These are phyloP conservation scores for Talaromyces marneffei DNA, from an alignment of 2,329 filamentous ascomycete genomes.

Conservation along the genomic window DNA sequence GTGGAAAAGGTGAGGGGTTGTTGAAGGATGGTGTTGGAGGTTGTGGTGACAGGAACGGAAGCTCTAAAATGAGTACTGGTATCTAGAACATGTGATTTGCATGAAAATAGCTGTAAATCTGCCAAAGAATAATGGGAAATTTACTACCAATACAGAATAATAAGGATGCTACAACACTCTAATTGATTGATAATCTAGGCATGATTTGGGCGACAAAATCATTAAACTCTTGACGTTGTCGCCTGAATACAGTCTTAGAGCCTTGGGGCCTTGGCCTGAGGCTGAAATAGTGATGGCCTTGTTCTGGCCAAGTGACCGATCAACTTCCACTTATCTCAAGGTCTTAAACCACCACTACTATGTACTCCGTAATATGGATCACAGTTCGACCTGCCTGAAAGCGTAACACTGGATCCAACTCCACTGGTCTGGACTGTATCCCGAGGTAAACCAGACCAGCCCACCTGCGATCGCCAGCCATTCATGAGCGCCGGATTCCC, in stretches of 20 bases:
- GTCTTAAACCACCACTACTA: not conserved
- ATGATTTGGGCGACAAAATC: not conserved
- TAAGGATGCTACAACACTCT: not conserved
- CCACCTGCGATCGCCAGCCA: slow-evolving; percentile 2
- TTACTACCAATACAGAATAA: not conserved
- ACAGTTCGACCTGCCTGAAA: not conserved
- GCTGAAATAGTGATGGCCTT: not conserved
- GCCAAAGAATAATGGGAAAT: not conserved
- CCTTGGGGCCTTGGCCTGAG: not conserved
- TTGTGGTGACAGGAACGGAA: not conserved
- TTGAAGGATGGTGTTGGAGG: not conserved
- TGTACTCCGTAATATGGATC: too few species aligned
- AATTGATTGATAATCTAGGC: not conserved
- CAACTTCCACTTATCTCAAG: not conserved
- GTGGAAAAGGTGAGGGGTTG: not conserved
- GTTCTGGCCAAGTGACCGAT: not conserved
- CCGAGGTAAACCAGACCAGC: slow-evolving; percentile 6
- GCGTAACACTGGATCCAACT: not conserved
- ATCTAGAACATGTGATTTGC: not conserved
- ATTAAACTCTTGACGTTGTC: not conserved
- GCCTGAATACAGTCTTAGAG: not conserved
- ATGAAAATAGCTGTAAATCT: not conserved
- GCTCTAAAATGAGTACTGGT: not conserved
- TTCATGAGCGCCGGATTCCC: not conserved
- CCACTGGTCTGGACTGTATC: slow-evolving; percentile 7